phyloP scores from a whole-genome alignment of 441 rosid genomes.

The Codiaeum variegatum region DNA sequence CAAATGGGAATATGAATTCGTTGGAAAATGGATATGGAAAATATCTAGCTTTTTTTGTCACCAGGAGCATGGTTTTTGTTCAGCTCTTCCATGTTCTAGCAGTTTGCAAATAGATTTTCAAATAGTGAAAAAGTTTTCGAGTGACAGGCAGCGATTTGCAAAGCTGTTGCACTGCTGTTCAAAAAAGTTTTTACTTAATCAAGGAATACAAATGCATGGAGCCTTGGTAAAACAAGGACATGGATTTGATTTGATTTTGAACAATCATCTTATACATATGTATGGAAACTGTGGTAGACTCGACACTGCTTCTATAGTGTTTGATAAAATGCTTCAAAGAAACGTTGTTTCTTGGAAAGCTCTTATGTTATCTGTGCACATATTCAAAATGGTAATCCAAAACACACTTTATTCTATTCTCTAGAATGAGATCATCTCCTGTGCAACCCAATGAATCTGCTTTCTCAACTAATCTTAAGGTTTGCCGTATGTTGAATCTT shows the following conservation, averaged over 20 bases:
- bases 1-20: slow-evolving; percentile 53
- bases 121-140: slow-evolving; percentile 29
- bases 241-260: slow-evolving; percentile 42
- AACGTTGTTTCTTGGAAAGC: slow-evolving; percentile 92
- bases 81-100: slow-evolving; percentile 31
- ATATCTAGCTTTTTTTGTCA: slow-evolving; percentile 53
- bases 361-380: slow-evolving; percentile 74
- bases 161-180: slow-evolving; percentile 54
- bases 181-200: slow-evolving; percentile 42
- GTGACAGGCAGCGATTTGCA: slow-evolving; percentile 56
- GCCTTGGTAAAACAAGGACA: slow-evolving; percentile 43
- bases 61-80: slow-evolving; percentile 40
- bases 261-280: slow-evolving; percentile 62
- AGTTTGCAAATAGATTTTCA: slow-evolving; percentile 39
- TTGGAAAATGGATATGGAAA: slow-evolving; percentile 33
- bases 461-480: slow-evolving; percentile 63
- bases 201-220: slow-evolving; percentile 66
- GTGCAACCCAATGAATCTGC: slow-evolving; percentile 75
- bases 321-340: slow-evolving; percentile 71
- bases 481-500: slow-evolving; percentile 48
- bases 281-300: slow-evolving; percentile 60
- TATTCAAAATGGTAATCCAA: slow-evolving; percentile 43
- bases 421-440: slow-evolving; percentile 40
- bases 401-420: slow-evolving; percentile 36
- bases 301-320: slow-evolving; percentile 49